Base-by-base conservation (phyloP, 768 basidiomycete genomes). In the Pleurotus salmoneostramineus region DNA sequence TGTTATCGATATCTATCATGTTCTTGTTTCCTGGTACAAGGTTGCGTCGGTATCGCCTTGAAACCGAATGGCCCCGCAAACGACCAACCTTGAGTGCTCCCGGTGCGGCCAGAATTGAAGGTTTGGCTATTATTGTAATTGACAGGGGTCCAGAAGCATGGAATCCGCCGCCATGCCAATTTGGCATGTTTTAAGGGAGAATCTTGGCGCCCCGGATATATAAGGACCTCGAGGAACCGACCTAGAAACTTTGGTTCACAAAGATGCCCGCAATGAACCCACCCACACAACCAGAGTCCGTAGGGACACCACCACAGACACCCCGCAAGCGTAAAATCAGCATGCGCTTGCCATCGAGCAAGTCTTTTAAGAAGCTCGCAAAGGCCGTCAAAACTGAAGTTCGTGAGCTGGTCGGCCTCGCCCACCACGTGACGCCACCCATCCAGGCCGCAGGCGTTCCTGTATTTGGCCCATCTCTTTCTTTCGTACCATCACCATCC, bases 401-500 rank as follows among this genome's bases (percentile, higher is more conserved):
- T 17, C 61, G 40, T 10, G 56, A 60, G 27, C 64, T 34, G 43
- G 49, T 46, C 36, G 36, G 12, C 43, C 43, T 48, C 54, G 55
- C 58, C 36, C 48, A 56, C 60, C 61, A 60, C 61, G 59, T 61
- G 59, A 45, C 45, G 37, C 21, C 50, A 45, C 61, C 64, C 62
- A 63, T 66, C 56, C 68, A 71, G 56, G 63, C 58, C n/a, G 47
- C 50, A 0, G 61, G 65, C 40, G 54, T 59, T 56, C 45, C 56
- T 60, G 62, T 50, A 36, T 57, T 49, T 42, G 51, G 46, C 5
- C 34, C 55, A n/a, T 15, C 59, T 61, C 62, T 51, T 64, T 64
- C 62, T 60, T 61, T 59, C 62, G 64, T 49, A 63, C 64, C 46
- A 64, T 66, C 60, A 63, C 67, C 54, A 77, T 4, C 68, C 67